Percentiles rank a stretch among this genome's conserved stretches.
Evolutionary conservation across 768 basidiomycete species (phyloP).

Genomic region (Chalciporus chontae): DNA sequence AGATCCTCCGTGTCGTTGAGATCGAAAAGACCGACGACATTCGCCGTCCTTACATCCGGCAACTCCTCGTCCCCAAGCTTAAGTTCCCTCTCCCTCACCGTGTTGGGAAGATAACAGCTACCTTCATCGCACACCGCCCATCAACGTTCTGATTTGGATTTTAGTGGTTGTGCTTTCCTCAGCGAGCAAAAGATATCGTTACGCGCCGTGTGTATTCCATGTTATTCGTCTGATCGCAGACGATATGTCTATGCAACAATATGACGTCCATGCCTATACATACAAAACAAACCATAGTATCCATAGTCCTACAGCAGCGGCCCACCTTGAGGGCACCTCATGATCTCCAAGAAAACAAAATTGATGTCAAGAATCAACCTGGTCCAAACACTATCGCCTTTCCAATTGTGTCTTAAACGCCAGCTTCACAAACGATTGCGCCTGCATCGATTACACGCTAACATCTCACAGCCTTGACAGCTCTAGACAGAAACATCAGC

Average conservation of each 20-base stretch:
- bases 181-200: conserved; percentile 5
- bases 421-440: conserved; percentile 32
- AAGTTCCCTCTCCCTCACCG: conserved; percentile 98
- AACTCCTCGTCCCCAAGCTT: conserved; percentile 84
- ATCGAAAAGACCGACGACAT: conserved; percentile 88
- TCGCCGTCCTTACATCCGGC: conserved; percentile 97
- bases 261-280: conserved; percentile 6
- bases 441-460: conserved; percentile 36
- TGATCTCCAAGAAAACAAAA: no score
- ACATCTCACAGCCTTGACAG: conserved; percentile 32
- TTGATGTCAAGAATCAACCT: no score
- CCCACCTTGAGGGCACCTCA: no score
- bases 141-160: conserved; percentile 54
- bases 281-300: background rate
- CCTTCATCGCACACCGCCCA: conserved; percentile 78
- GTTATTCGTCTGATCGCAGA: conserved; percentile 6
- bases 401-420: no score
- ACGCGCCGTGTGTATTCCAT: conserved; percentile 12
- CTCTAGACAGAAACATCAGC: conserved; percentile 17
- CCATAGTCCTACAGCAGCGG: no score
- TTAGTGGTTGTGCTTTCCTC: background rate
- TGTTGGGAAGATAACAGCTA: conserved; percentile 70
- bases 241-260: conserved; percentile 13
- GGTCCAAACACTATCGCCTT: no score
- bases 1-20: conserved; percentile 98